phyloP scores from a whole-genome alignment of 2,329 filamentous ascomycete genomes.

The Sporothrix brasiliensis region DNA sequence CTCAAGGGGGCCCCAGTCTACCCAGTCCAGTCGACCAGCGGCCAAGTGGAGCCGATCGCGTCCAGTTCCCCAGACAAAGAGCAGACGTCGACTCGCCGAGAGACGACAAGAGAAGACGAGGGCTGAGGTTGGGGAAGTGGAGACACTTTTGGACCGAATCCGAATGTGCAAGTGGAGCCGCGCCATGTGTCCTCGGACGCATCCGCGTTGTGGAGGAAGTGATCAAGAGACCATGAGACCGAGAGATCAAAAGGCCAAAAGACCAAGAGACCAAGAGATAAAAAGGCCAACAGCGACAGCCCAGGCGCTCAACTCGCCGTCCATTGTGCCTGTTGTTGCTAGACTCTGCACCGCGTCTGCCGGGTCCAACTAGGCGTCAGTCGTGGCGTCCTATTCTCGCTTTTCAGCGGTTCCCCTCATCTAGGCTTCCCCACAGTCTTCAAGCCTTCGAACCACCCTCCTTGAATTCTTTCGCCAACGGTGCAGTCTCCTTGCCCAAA shows the following conservation, averaged over 20 bases:
- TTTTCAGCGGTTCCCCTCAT: conserved; percentile 2
- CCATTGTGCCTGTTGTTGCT: neutral
- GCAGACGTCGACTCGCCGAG: too few relatives aligned
- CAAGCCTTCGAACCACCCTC: too few relatives aligned
- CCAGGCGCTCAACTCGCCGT: neutral
- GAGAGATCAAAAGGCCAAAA: too few relatives aligned
- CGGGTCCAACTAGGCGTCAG: neutral
- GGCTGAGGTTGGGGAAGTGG: too few relatives aligned
- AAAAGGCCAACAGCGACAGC: too few relatives aligned
- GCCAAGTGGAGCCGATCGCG: neutral
- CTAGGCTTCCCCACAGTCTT: conserved; percentile 6
- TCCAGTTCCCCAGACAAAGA: neutral
- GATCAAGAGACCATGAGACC: neutral
- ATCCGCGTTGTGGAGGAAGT: conserved; percentile 7
- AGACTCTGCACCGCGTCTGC: neutral
- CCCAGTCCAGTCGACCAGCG: too few relatives aligned
- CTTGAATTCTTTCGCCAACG: too few relatives aligned
- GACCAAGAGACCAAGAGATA: too few relatives aligned
- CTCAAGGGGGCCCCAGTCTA: too few relatives aligned
- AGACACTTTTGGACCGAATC: too few relatives aligned
- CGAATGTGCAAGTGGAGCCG: neutral
- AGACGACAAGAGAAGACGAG: too few relatives aligned
- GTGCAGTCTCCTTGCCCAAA: too few relatives aligned
- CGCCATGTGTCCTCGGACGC: conserved; percentile 17
- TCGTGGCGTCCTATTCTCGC: neutral